Evolutionary conservation across 148 eudicot species (phyloP).

Genomic region (Spergularia bocconei): DNA sequence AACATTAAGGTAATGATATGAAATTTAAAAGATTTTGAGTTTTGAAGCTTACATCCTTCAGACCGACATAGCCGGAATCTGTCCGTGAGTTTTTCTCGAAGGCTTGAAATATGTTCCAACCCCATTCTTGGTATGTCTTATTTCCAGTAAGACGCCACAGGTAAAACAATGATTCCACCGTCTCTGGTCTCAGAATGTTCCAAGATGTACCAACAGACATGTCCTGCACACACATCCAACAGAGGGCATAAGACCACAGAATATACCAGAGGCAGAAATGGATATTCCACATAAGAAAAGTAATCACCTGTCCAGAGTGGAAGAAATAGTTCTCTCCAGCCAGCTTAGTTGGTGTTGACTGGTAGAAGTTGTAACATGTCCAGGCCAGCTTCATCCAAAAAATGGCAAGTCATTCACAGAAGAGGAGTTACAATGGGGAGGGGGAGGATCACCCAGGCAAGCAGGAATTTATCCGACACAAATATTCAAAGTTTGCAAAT

Average conservation of each 20-base stretch:
- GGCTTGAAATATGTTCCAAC: constrained; percentile 98
- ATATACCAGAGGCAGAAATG: background rate
- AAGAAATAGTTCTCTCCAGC: constrained; percentile 98
- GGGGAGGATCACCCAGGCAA: background rate
- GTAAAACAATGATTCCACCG: constrained; percentile 95
- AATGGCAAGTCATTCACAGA: constrained; percentile 9
- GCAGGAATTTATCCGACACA: background rate
- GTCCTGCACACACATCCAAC: constrained; percentile 51
- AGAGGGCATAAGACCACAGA: background rate
- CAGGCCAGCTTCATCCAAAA: constrained; percentile 69
- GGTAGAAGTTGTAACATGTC: constrained; percentile 99
- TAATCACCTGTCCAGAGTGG: constrained; percentile 63
- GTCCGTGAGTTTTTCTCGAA: constrained; percentile 90
- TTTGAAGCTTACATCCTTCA: constrained; percentile 80
- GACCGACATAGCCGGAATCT: constrained; percentile 95
- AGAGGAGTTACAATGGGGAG: background rate
- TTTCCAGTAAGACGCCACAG: constrained; percentile 98
- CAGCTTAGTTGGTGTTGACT: constrained; percentile 93
- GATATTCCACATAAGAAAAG: background rate
- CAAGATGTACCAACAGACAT: constrained; percentile 96
- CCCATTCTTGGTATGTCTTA: constrained; percentile 98
- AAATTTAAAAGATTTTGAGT: constrained; percentile 5
- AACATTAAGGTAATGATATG: background rate
- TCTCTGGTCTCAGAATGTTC: constrained; percentile 98
- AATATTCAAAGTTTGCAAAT: background rate